A percentile compares a stretch with the other conserved stretches of the same genome.
These are phyloP conservation scores for Lachnellula arida DNA, from an alignment of 2,329 filamentous ascomycete species.

Conservation along the genomic window DNA sequence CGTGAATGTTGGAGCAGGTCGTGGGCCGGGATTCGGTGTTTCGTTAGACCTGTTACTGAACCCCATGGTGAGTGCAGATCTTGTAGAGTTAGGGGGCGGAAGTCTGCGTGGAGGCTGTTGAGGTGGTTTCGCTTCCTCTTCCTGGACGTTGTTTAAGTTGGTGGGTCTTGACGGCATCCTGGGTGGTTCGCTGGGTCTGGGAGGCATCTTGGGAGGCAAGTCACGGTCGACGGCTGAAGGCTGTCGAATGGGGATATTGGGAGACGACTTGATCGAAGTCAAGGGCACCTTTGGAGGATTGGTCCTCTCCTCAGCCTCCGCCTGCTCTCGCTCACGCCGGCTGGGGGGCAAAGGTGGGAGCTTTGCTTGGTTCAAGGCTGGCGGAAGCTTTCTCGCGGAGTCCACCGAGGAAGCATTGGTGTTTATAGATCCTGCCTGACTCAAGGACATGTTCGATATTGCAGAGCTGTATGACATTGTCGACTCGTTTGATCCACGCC, in stretches of 20 bases:
- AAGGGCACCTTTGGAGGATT: slow-evolving; percentile 30
- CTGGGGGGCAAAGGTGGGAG: slow-evolving; percentile 55
- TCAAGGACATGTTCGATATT: slow-evolving; percentile 49
- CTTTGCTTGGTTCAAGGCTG: slow-evolving; percentile 50
- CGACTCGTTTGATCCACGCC: slow-evolving; percentile 53
- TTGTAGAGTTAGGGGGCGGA: slow-evolving; percentile 19
- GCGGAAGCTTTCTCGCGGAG: slow-evolving; percentile 48
- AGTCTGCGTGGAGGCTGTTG: slow-evolving; percentile 19
- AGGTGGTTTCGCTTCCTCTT: slow-evolving; percentile 23
- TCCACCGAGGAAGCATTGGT: slow-evolving; percentile 43
- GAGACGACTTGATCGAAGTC: slow-evolving; percentile 37
- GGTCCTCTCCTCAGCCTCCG: slow-evolving; percentile 39
- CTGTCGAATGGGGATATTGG: slow-evolving; percentile 31
- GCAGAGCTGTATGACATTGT: slow-evolving; percentile 51
- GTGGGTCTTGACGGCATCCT: slow-evolving; percentile 46
- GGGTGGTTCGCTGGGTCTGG: slow-evolving; percentile 39
- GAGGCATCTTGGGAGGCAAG: slow-evolving; percentile 25
- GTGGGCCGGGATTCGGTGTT: slow-evolving; percentile 17
- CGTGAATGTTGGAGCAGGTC: slow-evolving; percentile 11
- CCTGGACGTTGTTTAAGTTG: slow-evolving; percentile 9
- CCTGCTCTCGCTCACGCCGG: slow-evolving; percentile 46
- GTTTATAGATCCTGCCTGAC: slow-evolving; percentile 38
- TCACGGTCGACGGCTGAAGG: slow-evolving; percentile 21
- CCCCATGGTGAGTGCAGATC: slow-evolving; percentile 23
- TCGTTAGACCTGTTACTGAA: slow-evolving; percentile 24